A percentile compares a stretch with the other conserved stretches of the same genome.
These are phyloP conservation scores for Pseudogymnoascus sp. DNA, from an alignment of 2,329 filamentous ascomycete genomes.

Conservation along the genomic window DNA sequence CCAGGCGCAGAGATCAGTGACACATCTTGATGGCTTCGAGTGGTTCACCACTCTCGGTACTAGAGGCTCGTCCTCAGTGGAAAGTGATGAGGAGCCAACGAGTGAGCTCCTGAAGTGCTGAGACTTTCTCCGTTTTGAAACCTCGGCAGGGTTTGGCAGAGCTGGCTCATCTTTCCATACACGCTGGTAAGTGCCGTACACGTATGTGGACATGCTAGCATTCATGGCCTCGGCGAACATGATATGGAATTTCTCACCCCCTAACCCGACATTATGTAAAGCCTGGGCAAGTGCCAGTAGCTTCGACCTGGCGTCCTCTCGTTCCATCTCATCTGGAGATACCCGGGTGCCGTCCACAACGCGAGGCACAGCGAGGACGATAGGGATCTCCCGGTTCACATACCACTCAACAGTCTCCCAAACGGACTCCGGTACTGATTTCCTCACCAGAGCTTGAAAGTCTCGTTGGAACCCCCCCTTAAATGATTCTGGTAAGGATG, in stretches of 20 bases:
- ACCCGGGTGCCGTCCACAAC: conserved; percentile 12
- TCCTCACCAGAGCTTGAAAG: conserved; percentile 55
- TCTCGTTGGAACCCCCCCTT: conserved; percentile 49
- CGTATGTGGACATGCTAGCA: conserved; percentile 53
- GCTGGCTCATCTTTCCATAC: conserved; percentile 40
- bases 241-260: conserved; percentile 60
- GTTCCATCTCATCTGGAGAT: conserved; percentile 16
- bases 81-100: conserved; percentile 12
- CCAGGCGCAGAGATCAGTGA: conserved; percentile 56
- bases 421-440: conserved; percentile 49
- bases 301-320: conserved; percentile 38
- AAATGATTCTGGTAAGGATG: conserved; percentile 30
- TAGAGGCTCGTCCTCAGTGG: conserved; percentile 16
- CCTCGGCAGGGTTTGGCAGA: background rate
- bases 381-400: conserved; percentile 43
- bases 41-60: conserved; percentile 24
- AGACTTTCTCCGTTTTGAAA: background rate
- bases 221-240: conserved; percentile 66
- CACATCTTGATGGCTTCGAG: conserved; percentile 43
- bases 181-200: conserved; percentile 53
- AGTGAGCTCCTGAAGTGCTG: conserved; percentile 18
- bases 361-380: conserved; percentile 34
- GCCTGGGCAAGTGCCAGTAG: conserved; percentile 49
- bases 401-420: conserved; percentile 46
- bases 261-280: conserved; percentile 57